Base-by-base conservation (phyloP, 805 yeast genomes). In the Clavispora fructus region DNA sequence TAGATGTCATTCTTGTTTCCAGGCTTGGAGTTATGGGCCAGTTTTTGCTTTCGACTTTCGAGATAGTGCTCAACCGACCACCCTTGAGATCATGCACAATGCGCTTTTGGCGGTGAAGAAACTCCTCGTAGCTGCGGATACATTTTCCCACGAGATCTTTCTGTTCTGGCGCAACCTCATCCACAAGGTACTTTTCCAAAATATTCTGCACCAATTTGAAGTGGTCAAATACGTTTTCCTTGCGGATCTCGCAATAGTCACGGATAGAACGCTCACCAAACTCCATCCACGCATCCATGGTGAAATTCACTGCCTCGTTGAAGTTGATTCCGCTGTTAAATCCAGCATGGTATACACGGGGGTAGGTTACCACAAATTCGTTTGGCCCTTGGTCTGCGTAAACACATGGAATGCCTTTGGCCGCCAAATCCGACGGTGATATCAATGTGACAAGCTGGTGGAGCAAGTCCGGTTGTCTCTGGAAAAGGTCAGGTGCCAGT, bases 371-470 rank as follows among this genome's bases (percentile, higher is more conserved):
- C 11, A 72, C 65, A 50, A 69, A 69, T 52, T 72, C 76, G 42
- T 87, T 87, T 1, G 92, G 83, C 12, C 77, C 65, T 59, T 89
- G 97, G 51, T 86, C 78, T 1, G 86, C 86, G 52, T 68, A 69
- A 39, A 67, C 73, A 29, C 78, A 68, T 26, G 67, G 66, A 23
- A 79, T 68, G 0, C 77, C 79, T 39, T 73, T 67, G 39, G 76
- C 64, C 1, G 62, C 54, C 10, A 80, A 59, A 33, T 73, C 70
- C 49, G 74, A 75, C 0, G 97, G 97, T 6, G 94, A 83, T 2
- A 90, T 61, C 56, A 89, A 73, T 0, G 96, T 84, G 9, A 87
- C 87, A 41, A 92, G 67, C 63, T 91, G 97, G 65, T 88, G 96
- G 43, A 91, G 68, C 50, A 92, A 73, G 65, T 90, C 96, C 0